Conservation (phyloP, 2,329 filamentous ascomycete genomes). For the Epichloe sibirici region DNA sequence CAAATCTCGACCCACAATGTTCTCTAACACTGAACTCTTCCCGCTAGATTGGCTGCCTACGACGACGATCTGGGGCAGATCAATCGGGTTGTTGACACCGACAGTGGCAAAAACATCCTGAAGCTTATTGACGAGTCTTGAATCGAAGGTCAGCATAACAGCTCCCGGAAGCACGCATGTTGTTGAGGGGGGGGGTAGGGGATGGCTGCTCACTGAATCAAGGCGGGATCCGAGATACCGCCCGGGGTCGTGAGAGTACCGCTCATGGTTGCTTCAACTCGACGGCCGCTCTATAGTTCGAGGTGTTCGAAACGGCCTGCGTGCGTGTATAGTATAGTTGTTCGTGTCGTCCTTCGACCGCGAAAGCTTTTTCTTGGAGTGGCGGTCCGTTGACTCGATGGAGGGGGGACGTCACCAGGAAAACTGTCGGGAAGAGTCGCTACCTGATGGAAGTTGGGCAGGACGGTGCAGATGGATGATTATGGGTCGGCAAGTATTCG, state of each 20-base stretch:
- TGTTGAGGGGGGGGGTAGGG: not conserved
- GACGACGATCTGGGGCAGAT: slow-evolving; percentile 94
- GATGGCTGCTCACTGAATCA: slow-evolving; percentile 42
- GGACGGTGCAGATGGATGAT: not conserved
- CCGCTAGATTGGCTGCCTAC: slow-evolving; percentile 98
- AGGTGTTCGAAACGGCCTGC: not conserved
- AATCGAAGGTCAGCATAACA: slow-evolving; percentile 3
- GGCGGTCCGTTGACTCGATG: not conserved
- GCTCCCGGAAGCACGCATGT: not conserved
- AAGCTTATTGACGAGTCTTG: slow-evolving; percentile 87
- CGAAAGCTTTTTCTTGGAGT: not conserved
- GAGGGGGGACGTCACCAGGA: slow-evolving; percentile 5
- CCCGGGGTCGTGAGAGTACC: slow-evolving; percentile 32
- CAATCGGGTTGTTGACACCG: slow-evolving; percentile 97
- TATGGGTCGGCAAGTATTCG: not conserved
- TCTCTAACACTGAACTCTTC: slow-evolving; percentile 98
- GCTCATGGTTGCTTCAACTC: slow-evolving; percentile 19
- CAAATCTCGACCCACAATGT: slow-evolving; percentile 98
- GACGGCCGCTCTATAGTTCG: slow-evolving; percentile 1
- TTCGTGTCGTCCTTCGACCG: not conserved
- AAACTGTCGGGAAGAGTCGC: not conserved
- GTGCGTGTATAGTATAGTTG: not conserved
- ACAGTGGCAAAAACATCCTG: slow-evolving; percentile 99
- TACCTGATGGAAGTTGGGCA: not conserved
- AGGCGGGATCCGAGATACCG: slow-evolving; percentile 53